Conservation (phyloP, 768 basidiomycete genomes). For the Candolleomyces eurysporus region DNA sequence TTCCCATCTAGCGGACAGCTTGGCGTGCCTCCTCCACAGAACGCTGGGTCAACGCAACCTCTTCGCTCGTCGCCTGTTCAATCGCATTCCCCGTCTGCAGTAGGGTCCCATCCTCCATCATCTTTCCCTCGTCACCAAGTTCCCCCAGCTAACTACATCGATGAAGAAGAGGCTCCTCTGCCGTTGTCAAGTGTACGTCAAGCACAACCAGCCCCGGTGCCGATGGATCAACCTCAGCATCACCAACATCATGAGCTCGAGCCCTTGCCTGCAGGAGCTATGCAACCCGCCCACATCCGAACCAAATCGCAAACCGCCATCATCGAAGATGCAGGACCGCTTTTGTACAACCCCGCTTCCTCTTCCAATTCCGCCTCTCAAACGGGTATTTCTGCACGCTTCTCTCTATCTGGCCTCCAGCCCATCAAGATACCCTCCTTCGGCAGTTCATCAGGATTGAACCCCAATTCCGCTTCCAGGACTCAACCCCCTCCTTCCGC, state of each 20-base stretch:
- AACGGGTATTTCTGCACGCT: constrained; percentile 12
- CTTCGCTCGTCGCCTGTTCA: neutral
- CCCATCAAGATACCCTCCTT: neutral
- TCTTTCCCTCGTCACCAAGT: neutral
- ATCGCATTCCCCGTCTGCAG: neutral
- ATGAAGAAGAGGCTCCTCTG: constrained; percentile 14
- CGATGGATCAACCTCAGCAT: neutral
- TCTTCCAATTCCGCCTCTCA: constrained; percentile 15
- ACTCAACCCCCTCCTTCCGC: constrained; percentile 9
- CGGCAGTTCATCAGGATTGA: constrained; percentile 6
- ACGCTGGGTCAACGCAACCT: neutral
- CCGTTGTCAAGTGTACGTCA: constrained; percentile 17
- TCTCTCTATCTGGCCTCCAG: constrained; percentile 13
- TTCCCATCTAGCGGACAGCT: constrained; percentile 57
- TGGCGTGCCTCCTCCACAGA: neutral
- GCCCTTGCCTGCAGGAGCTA: constrained; percentile 57
- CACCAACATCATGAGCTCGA: constrained; percentile 26
- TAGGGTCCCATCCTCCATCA: constrained; percentile 1
- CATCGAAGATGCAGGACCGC: constrained; percentile 59
- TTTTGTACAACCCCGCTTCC: constrained; percentile 16
- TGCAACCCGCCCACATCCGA: constrained; percentile 64
- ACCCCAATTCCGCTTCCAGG: neutral
- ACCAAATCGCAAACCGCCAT: constrained; percentile 84
- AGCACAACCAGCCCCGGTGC: neutral
- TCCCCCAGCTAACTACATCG: neutral